phyloP scores from a whole-genome alignment of 2,329 filamentous ascomycete genomes.

The Fulvia fulva region DNA sequence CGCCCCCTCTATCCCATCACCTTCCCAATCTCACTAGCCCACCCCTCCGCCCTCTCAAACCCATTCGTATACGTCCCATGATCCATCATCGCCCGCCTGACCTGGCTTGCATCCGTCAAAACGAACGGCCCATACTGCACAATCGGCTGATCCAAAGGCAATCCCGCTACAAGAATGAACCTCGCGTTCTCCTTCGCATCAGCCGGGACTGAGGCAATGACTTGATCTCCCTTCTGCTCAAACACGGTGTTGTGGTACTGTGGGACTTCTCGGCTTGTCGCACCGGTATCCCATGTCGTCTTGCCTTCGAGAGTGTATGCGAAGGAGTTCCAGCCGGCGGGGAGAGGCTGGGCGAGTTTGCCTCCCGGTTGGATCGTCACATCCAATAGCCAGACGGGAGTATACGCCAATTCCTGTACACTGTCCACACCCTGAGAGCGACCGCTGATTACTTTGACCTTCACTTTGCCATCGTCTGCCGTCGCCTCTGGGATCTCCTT shows the following conservation, averaged over 20 bases:
- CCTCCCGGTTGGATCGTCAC: conserved; percentile 76
- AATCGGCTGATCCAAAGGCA: conserved; percentile 73
- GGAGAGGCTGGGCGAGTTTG: conserved; percentile 68
- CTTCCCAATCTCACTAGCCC: conserved; percentile 85
- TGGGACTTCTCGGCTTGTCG: conserved; percentile 51
- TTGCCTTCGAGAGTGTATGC: conserved; percentile 77
- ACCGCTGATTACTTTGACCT: conserved; percentile 86
- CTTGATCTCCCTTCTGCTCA: conserved; percentile 69
- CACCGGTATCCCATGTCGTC: conserved; percentile 57
- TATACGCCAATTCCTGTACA: conserved; percentile 87
- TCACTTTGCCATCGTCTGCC: conserved; percentile 67
- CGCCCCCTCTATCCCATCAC: conserved; percentile 53
- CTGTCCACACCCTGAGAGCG: conserved; percentile 79
- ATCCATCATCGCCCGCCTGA: conserved; percentile 72
- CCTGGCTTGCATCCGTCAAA: conserved; percentile 65
- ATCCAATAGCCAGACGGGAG: conserved; percentile 94
- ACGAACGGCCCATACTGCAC: conserved; percentile 83
- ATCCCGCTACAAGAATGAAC: conserved; percentile 71
- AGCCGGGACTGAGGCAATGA: conserved; percentile 67
- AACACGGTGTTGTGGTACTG: conserved; percentile 90
- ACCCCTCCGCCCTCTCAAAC: conserved; percentile 73
- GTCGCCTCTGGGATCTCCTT: conserved; percentile 73
- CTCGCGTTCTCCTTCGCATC: conserved; percentile 56
- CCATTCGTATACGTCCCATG: conserved; percentile 70
- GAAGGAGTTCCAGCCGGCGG: conserved; percentile 83